Base-by-base conservation (phyloP, 805 yeast genomes). In the Lipomyces yamanashiensis region DNA sequence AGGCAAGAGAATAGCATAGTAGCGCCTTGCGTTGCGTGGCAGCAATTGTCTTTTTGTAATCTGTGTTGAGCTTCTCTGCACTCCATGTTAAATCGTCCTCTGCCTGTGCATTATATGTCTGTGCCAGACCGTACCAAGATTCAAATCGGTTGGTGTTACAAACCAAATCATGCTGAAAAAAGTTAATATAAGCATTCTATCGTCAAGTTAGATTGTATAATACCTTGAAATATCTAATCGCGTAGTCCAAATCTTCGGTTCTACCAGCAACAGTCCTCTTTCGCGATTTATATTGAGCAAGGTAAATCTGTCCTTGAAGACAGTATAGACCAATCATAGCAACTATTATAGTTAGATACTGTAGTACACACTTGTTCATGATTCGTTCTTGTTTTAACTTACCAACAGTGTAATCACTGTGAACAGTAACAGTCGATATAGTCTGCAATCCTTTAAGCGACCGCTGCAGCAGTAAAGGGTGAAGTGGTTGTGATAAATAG, bases 41-140 rank as follows among this genome's bases (percentile, higher is more conserved):
- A 0, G 92, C 90, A 0, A 91, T 87, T 0, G 76, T 74, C 2
- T 76, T 76, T 71, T 87, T 87, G 65, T 86, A 81, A 6, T 88
- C 95, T 0, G 80, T 72, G 57, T 87, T 87, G 43, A 91, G 76
- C 71, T 89, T 89, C 70, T 92, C 97, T 0, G 96, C 86, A 0
- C 93, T 89, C 96, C 97, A 91, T n/a, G 90, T 85, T 61, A 95
- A 76, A 67, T 90, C 97, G 74, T 92, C 97, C 68, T 93, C 98
- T 0, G 88, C 96, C 47, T 89, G 77, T 62, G 80, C 86, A 0
- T 92, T 87, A 69, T 82, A 92, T 0, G 93, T 86, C 71, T 87
- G 91, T 0, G 96, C 97, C 13, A 95, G 74, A 0, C 90, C 80
- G 47, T 85, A 78, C 99, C 99, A 95, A 8, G 90, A 85, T 74